Evolutionary conservation across 805 yeast species (phyloP).

Genomic region (Monosporozyma solicola): DNA sequence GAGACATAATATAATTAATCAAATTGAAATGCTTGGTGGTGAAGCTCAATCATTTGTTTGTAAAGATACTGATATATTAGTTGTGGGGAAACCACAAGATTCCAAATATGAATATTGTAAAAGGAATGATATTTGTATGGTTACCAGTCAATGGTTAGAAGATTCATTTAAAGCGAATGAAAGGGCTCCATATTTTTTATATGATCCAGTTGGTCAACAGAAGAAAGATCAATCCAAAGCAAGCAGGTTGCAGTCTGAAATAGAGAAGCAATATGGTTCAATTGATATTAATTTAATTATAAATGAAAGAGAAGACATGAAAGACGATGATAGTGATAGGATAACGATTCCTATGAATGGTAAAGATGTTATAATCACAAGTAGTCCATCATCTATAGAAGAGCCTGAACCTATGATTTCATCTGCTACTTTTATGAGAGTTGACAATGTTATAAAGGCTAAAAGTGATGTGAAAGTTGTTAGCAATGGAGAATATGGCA

Average conservation of each 20-base stretch:
- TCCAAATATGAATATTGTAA: conserved; percentile 79
- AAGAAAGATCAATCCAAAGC: background rate
- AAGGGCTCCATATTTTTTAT: background rate
- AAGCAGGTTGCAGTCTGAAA: background rate
- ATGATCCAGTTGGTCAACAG: background rate
- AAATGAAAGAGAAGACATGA: background rate
- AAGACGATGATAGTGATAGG: background rate
- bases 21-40: conserved; percentile 67
- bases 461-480: too few relatives aligned
- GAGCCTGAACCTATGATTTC: too few relatives aligned
- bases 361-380: background rate
- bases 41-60: conserved; percentile 55
- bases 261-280: background rate
- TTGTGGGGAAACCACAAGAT: conserved; percentile 61
- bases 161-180: background rate
- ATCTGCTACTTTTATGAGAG: too few relatives aligned
- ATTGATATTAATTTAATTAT: too few relatives aligned
- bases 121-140: conserved; percentile 39
- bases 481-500: too few relatives aligned
- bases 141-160: conserved; percentile 84
- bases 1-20: conserved; percentile 53
- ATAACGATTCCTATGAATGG: background rate
- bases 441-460: too few relatives aligned
- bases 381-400: background rate
- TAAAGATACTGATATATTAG: conserved; percentile 56